Percentiles rank a stretch among this genome's conserved stretches.
Conservation (phyloP, 148 eudicot genomes). For the Cornus kousa region DNA sequence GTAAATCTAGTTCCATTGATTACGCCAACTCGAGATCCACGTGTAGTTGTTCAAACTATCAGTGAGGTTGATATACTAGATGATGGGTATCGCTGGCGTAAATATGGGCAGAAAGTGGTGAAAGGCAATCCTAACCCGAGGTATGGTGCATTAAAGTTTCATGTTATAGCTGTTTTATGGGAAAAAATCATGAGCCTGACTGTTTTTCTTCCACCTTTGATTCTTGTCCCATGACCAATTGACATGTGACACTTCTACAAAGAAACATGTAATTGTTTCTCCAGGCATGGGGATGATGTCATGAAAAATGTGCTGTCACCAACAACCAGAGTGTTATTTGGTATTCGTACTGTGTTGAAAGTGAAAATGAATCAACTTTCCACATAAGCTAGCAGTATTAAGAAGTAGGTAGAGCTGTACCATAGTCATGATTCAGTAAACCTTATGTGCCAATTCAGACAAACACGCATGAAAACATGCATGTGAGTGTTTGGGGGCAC, state of each 20-base stretch:
- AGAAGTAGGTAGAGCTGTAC: no score
- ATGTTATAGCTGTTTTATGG: neutral
- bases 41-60: neutral
- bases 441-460: no score
- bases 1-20: neutral
- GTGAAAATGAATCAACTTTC: no score
- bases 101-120: slow-evolving; percentile 4
- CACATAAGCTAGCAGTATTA: no score
- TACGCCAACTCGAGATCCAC: neutral
- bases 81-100: slow-evolving; percentile 2
- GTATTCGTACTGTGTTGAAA: no score
- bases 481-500: no score
- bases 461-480: no score
- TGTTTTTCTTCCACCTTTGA: no score
- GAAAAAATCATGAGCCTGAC: neutral
- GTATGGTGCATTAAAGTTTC: neutral
- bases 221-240: no score
- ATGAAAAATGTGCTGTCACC: neutral
- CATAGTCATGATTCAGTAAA: no score
- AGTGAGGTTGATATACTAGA: slow-evolving; percentile 4
- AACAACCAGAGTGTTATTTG: neutral
- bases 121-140: slow-evolving; percentile 1
- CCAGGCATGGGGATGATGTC: neutral
- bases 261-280: neutral
- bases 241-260: no score